Evolutionary conservation across 2,329 filamentous ascomycete species (phyloP).

Genomic region (Scedosporium dehoogii): DNA sequence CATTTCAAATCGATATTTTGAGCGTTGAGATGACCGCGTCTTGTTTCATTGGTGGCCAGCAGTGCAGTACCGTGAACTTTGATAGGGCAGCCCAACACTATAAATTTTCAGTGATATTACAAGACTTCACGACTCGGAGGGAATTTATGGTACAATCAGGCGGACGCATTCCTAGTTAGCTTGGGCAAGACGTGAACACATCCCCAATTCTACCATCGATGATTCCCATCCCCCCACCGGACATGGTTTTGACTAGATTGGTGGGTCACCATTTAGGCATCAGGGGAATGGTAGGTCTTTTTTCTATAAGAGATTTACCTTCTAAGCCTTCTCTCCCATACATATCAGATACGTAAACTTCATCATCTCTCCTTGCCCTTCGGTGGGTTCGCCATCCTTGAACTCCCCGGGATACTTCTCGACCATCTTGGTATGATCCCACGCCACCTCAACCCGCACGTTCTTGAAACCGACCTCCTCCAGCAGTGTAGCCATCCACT

Average conservation of each 20-base stretch:
- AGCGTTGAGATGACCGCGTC: too few relatives aligned
- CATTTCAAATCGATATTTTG: not conserved
- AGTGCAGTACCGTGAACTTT: too few relatives aligned
- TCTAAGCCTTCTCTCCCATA: conserved; percentile 18
- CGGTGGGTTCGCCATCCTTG: conserved; percentile 20
- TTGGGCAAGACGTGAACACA: not conserved
- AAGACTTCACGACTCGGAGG: too few relatives aligned
- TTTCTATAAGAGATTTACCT: too few relatives aligned
- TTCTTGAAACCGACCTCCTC: conserved; percentile 24
- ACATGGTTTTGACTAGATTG: not conserved
- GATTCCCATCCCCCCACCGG: not conserved
- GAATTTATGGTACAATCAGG: too few relatives aligned
- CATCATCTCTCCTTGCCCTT: conserved; percentile 17
- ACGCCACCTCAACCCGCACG: conserved; percentile 35
- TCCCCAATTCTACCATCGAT: not conserved
- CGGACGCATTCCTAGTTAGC: too few relatives aligned
- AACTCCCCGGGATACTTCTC: conserved; percentile 34
- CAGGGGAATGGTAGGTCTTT: too few relatives aligned
- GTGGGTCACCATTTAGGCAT: not conserved
- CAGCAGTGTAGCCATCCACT: conserved; percentile 29
- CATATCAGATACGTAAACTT: conserved; percentile 29
- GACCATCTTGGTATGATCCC: conserved; percentile 38
- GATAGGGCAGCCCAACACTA: too few relatives aligned
- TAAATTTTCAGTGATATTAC: too few relatives aligned
- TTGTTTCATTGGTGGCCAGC: too few relatives aligned